Base-by-base conservation (phyloP, 345 rosid species). In the Rhodomyrtus tomentosa region DNA sequence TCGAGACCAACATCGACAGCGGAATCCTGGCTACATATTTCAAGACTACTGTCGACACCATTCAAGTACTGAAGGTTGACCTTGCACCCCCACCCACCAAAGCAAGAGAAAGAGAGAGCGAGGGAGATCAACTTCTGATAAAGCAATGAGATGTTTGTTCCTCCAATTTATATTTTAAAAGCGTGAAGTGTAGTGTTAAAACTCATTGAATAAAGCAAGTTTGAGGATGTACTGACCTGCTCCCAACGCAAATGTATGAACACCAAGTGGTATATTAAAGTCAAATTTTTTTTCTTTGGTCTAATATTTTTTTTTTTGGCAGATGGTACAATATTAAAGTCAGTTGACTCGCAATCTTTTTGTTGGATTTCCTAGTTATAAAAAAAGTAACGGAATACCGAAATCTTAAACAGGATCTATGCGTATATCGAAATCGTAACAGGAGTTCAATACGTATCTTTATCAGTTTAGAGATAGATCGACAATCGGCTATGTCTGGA, bases 11-110 rank as follows among this genome's bases (percentile, higher is more conserved):
- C 27, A 84, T 88, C 38, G 85, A 88, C n/a, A 86, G 85, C 42
- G 27, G 3, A 11, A 29, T 88, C 32, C 50, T 88, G 85, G 86
- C 88, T 25, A 82, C 83, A 53, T 87, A 88, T 7, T 88, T 88
- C 83, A 88, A 88, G 51, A 83, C 87, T 4, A 86, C 74, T 16
- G 82, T 86, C 12, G 25, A 25, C 24, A 81, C 84, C 50, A 76
- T 68, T 68, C 24, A 68, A 32, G 45, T 6, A 32, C 76, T 68
- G 45, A 84, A 76, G 56, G 51, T 53, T 16, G 85, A 53, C 22
- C n/a, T 54, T 10, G n/a, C 55, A n/a, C 52, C 73, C 45, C 59
- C 81, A 32, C 81, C 45, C 25, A 51, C 81, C 38, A 68, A 27
- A 16, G 13, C 52, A 49, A 27, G 83, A 68, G 11, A 62, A 6